phyloP scores from a whole-genome alignment of 2,329 filamentous ascomycete species.

The Knufia petricola region DNA sequence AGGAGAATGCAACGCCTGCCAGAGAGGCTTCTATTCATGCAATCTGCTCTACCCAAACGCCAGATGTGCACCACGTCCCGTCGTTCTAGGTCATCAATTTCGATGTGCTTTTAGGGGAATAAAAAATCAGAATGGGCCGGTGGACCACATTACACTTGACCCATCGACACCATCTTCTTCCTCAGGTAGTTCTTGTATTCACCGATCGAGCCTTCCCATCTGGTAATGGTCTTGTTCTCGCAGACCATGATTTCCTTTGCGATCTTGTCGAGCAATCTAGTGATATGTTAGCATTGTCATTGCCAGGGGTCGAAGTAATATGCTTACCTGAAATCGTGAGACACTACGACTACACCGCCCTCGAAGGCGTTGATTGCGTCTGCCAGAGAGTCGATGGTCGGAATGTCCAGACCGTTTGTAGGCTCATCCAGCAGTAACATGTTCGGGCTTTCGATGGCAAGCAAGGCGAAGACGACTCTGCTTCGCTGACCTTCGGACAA shows the following conservation, averaged over 20 bases:
- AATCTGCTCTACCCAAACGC: slow-evolving; percentile 5
- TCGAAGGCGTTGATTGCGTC: slow-evolving; percentile 95
- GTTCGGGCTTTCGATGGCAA: slow-evolving; percentile 92
- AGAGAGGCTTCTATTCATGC: neutral
- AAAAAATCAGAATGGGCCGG: neutral
- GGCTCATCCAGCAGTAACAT: slow-evolving; percentile 98
- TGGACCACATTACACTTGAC: slow-evolving; percentile 60
- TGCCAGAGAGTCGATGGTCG: slow-evolving; percentile 92
- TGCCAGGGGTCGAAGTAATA: neutral
- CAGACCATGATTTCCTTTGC: slow-evolving; percentile 99
- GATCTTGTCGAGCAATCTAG: slow-evolving; percentile 93
- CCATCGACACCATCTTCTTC: slow-evolving; percentile 93
- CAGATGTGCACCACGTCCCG: neutral
- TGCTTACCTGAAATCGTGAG: slow-evolving; percentile 92
- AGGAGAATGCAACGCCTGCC: neutral
- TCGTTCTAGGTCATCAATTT: slow-evolving; percentile 1
- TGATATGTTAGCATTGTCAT: slow-evolving; percentile 13
- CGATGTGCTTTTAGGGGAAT: neutral
- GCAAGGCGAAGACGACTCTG: slow-evolving; percentile 91
- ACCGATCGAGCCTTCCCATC: slow-evolving; percentile 81
- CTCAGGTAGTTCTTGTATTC: slow-evolving; percentile 97
- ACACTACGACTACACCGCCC: slow-evolving; percentile 94
- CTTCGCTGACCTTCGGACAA: slow-evolving; percentile 96
- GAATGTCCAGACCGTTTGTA: slow-evolving; percentile 98
- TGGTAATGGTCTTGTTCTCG: slow-evolving; percentile 87